Percentiles rank a stretch among this genome's conserved stretches.
phyloP scores from a whole-genome alignment of 2,329 filamentous ascomycete species.

The Trichoderma koningii region DNA sequence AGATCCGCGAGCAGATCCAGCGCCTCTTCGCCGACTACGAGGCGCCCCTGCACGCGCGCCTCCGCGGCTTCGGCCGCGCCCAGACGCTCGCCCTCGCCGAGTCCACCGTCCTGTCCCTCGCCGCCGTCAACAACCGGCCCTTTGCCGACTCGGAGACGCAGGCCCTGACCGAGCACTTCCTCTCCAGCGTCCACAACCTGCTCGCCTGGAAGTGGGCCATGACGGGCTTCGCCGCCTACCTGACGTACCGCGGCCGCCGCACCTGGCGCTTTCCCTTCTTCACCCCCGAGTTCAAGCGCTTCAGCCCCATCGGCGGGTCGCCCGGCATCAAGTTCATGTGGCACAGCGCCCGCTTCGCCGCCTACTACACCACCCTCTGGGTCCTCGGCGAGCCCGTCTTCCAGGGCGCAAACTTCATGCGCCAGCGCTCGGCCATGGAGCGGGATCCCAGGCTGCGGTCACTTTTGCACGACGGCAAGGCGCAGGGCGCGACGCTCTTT shows the following conservation, averaged over 20 bases:
- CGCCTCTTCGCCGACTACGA: constrained; percentile 39
- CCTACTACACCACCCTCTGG: constrained; percentile 38
- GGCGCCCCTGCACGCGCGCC: constrained; percentile 38
- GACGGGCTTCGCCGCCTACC: constrained; percentile 31
- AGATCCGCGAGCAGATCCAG: constrained; percentile 38
- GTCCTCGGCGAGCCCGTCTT: constrained; percentile 37
- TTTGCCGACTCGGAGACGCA: constrained; percentile 43
- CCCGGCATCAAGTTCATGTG: constrained; percentile 37
- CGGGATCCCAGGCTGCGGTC: constrained; percentile 38
- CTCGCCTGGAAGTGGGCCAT: constrained; percentile 37
- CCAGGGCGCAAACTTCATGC: constrained; percentile 36
- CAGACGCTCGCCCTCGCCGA: constrained; percentile 38
- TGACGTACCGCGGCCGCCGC: constrained; percentile 37
- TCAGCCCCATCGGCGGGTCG: constrained; percentile 40
- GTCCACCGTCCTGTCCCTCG: constrained; percentile 35
- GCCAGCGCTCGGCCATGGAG: constrained; percentile 32
- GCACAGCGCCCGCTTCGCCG: constrained; percentile 42
- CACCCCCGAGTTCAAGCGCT: constrained; percentile 38
- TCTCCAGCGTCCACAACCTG: constrained; percentile 39
- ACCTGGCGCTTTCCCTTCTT: constrained; percentile 47
- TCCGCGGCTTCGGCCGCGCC: constrained; percentile 36
- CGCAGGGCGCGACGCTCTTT: constrained; percentile 28
- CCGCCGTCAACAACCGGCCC: constrained; percentile 36
- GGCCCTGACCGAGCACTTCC: constrained; percentile 40
- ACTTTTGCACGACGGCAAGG: constrained; percentile 31